phyloP scores from a whole-genome alignment of 2,329 filamentous ascomycete genomes.

The Chlorencoelia australis region DNA sequence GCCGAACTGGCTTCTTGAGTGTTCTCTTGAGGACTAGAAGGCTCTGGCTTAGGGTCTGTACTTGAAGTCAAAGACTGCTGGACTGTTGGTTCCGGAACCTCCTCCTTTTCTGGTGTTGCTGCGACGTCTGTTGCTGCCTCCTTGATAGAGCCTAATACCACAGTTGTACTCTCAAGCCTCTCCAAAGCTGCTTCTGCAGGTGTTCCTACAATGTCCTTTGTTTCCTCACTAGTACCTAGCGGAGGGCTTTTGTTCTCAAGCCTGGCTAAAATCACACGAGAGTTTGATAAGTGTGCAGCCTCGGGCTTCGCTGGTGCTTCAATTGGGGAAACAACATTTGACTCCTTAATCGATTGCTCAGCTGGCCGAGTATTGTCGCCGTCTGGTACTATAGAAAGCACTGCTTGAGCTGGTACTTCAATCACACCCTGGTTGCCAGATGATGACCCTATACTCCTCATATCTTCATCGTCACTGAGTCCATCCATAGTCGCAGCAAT shows the following conservation, averaged over 20 bases:
- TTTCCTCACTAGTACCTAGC: no score
- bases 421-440: conserved; percentile 11
- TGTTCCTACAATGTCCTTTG: no score
- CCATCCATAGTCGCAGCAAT: conserved; percentile 49
- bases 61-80: conserved; percentile 13
- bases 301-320: not conserved
- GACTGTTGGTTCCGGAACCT: not conserved
- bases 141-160: no score
- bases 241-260: no score
- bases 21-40: no score
- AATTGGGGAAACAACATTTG: not conserved
- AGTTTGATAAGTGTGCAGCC: conserved; percentile 29
- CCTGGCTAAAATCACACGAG: no score
- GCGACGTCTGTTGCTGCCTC: no score
- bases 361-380: no score
- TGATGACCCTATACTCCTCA: conserved; percentile 21
- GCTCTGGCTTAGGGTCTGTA: conserved; percentile 16
- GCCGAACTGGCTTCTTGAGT: no score
- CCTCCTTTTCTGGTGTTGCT: not conserved
- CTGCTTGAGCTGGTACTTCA: not conserved
- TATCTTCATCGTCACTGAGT: conserved; percentile 31
- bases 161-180: no score
- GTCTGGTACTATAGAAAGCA: no score
- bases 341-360: not conserved
- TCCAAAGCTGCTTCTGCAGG: no score